Percentiles rank a stretch among this genome's conserved stretches.
These are phyloP conservation scores for Didymellaceae sp. DNA, from an alignment of 2,329 filamentous ascomycete genomes.

Conservation along the genomic window DNA sequence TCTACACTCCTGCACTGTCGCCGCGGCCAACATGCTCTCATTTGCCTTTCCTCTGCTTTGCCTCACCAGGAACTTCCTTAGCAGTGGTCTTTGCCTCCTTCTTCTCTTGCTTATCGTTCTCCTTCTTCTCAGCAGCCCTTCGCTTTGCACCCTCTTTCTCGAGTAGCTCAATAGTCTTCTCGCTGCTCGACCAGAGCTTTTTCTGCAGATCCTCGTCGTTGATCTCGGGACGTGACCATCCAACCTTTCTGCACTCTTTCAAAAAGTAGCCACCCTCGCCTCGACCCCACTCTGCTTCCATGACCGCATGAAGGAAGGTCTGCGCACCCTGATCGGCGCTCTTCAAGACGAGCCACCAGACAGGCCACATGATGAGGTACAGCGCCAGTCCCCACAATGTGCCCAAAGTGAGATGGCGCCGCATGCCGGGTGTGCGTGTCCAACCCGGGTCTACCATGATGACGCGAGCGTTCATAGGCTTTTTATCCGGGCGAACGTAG, in stretches of 20 bases:
- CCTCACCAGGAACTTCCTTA: slow-evolving; percentile 24
- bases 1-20: no score
- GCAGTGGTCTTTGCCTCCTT: slow-evolving; percentile 32
- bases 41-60: slow-evolving; percentile 36
- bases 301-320: slow-evolving; percentile 81
- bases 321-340: slow-evolving; percentile 84
- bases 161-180: slow-evolving; percentile 75
- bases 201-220: slow-evolving; percentile 80
- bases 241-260: slow-evolving; percentile 85
- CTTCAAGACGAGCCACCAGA: slow-evolving; percentile 90
- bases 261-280: slow-evolving; percentile 74
- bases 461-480: slow-evolving; percentile 82
- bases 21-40: slow-evolving; percentile 5
- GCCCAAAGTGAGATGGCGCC: slow-evolving; percentile 85
- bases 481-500: slow-evolving; percentile 82
- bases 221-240: slow-evolving; percentile 75
- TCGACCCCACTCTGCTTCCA: slow-evolving; percentile 76
- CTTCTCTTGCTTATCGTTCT: slow-evolving; percentile 47
- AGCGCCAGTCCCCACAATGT: slow-evolving; percentile 78
- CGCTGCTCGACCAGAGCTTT: slow-evolving; percentile 87
- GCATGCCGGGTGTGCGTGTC: slow-evolving; percentile 83
- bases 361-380: slow-evolving; percentile 78
- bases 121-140: slow-evolving; percentile 64
- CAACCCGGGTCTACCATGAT: slow-evolving; percentile 87
- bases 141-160: slow-evolving; percentile 79